Percentiles rank a stretch among this genome's conserved stretches.
Evolutionary conservation across 371 early-diverging fungal species (phyloP).

Genomic region (Mucor plumbeus): DNA sequence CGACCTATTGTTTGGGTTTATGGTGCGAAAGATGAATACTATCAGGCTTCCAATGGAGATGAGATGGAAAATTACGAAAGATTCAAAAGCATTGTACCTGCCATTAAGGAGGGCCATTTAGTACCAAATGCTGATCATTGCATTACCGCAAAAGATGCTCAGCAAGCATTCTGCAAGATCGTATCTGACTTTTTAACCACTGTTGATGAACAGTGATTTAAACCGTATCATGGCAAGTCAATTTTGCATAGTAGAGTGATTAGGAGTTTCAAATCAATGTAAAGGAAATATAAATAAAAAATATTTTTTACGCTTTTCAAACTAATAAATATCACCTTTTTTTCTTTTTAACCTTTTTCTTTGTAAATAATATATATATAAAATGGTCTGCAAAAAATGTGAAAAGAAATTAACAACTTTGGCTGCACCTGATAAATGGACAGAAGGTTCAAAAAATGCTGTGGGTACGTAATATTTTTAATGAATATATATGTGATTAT

Average conservation of each 20-base stretch:
- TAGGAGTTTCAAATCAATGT: background rate
- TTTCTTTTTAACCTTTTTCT: background rate
- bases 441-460: conserved; percentile 69
- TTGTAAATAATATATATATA: background rate
- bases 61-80: conserved; percentile 34
- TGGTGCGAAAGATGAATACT: conserved; percentile 55
- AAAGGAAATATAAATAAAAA: background rate
- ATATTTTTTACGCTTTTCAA: background rate
- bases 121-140: conserved; percentile 54
- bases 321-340: background rate
- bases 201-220: too few relatives aligned
- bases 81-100: conserved; percentile 40
- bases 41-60: conserved; percentile 26
- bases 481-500: background rate
- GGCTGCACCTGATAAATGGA: conserved; percentile 73
- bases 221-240: background rate
- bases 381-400: conserved; percentile 71
- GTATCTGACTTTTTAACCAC: conserved; percentile 4
- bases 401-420: conserved; percentile 73
- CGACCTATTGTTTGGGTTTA: conserved; percentile 50
- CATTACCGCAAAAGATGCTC: conserved; percentile 38
- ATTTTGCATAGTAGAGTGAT: background rate
- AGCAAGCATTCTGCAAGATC: conserved; percentile 22
- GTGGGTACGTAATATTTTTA: conserved; percentile 30
- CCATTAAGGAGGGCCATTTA: conserved; percentile 37